Evolutionary conservation across 2,329 filamentous ascomycete genomes (phyloP), one percentile per base, ranked within the genome.

Genomic region (Cladophialophora bantiana): DNA sequence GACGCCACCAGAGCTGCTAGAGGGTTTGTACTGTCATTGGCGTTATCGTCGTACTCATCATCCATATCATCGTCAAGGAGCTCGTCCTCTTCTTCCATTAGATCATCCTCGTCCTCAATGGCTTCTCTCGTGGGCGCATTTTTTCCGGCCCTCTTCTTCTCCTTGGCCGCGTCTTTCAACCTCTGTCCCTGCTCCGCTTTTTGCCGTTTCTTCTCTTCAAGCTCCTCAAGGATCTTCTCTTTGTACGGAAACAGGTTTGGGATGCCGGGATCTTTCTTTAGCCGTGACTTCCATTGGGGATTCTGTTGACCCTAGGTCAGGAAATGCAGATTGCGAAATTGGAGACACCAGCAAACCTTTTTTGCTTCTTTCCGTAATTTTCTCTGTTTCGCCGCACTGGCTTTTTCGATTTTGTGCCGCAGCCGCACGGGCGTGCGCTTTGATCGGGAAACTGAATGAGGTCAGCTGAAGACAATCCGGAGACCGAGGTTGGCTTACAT

Each of bases 211-310:
- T 88, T 90, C 81, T 97, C 92, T 81, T 99, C 95, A 74, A 99
- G 96, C 80, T 99, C 93, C 66, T 94, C 89, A 38, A 99, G 86
- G 34, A 99, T 87, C 84, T 91, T 94, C 79, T 97, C 94, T 83
- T 99, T 99, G 85, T 95, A 97, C 0, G 95, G 95, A 82, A 97
- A 99, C 40, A 97, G 82, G 77, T 98, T 99, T 48, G 95, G 95
- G 69, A 99, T 97, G 57, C 95, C 95, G 31, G 94, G 95, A 75
- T 99, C 95, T 83, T 98, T 99, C 87, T 97, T 98, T 73, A 97
- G 78, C 79, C 93, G 92, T 67, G 93, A 94, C 73, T 91, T 89
- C 93, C 95, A 98, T 92, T 97, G 89, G 38, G 95, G 94, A 79
- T 97, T 97, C 88, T 88, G 69, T 4, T 42, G 48, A 32, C 26